Evolutionary conservation across 2,329 filamentous ascomycete genomes (phyloP), one percentile per base, ranked within the genome.

Genomic region (Boeremia lycopersici): DNA sequence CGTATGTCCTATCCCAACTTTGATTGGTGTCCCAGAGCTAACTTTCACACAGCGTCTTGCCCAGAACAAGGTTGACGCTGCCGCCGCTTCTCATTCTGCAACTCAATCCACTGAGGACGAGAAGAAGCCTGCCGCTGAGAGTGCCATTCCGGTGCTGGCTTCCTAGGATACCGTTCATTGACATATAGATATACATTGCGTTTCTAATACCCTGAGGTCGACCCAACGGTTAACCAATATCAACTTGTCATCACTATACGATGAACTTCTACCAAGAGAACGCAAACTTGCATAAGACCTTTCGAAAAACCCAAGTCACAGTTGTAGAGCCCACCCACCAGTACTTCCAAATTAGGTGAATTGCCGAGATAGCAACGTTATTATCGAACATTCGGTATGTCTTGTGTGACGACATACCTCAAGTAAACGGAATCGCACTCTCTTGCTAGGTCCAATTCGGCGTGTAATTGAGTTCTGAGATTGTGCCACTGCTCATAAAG

Each of bases 1-100:
- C 71, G 90, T 95, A 78, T 78, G 88, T 84, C 13, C 30, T 25
- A 1, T 4, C 13, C 12, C 36, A 12, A 10, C 25, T 30, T 25
- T 17, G 12, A 29, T 25, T 17, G 11, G 12, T 11, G 26, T 17
- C 15, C 13, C 4, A 17, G n/a, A 7, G 31, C 44, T 47, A 30
- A 47, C 26, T 15, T 28, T 1, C 13, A 7, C n/a, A 12, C 48
- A 77, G 67, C 77, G 78, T 34, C 75, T 81, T 42, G 73, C 77
- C 17, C 77, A 80, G 55, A 78, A 78, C 63, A 74, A 69, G 45
- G 70, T 72, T 35, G 70, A 74, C 25, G 70, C 67, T 6, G 62
- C 69, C 17, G 63, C 66, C n/a, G 61, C 38, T 4, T 42, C 36
- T 11, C 29, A 40, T 28, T 35, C 36, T 19, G 25, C 42, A 2